Conservation (phyloP, 1,139 yeast species). For the Hyphopichia burtonii region DNA sequence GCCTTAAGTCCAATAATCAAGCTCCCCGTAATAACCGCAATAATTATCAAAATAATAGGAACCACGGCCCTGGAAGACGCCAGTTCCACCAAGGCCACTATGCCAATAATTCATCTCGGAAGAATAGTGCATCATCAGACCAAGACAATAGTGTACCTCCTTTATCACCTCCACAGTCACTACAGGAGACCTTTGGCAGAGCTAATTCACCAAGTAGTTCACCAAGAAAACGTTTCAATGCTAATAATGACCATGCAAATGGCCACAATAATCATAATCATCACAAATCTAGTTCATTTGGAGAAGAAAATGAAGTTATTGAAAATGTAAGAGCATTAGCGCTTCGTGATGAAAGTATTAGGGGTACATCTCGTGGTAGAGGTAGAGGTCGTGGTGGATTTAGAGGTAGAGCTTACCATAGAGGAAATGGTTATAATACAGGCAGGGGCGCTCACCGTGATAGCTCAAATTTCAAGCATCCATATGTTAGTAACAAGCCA, state of each 20-base stretch:
- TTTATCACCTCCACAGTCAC: background rate
- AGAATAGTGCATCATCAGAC: too few species aligned
- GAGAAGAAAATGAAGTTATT: background rate
- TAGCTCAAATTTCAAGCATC: slow-evolving; percentile 19
- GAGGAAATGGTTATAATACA: slow-evolving; percentile 3
- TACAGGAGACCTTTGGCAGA: background rate
- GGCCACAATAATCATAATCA: background rate
- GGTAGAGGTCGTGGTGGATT: slow-evolving; percentile 10
- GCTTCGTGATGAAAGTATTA: background rate
- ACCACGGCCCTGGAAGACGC: background rate
- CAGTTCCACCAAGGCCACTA: background rate
- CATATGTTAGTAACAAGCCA: slow-evolving; percentile 24
- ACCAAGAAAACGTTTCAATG: background rate
- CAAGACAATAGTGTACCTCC: background rate
- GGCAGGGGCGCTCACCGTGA: slow-evolving; percentile 5
- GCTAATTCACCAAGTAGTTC: background rate
- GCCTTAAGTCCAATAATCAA: background rate
- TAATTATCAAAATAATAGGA: background rate
- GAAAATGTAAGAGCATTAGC: slow-evolving; percentile 3
- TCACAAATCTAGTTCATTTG: background rate
- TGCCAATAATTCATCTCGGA: too few species aligned
- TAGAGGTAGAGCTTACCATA: slow-evolving; percentile 3
- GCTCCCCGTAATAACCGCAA: background rate
- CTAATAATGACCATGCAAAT: too few species aligned
- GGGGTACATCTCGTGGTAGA: slow-evolving; percentile 1